Evolutionary conservation across 495 filamentous ascomycete species (phyloP), one percentile per base, ranked within the genome.

Genomic region (Aspergillus bridgeri): DNA sequence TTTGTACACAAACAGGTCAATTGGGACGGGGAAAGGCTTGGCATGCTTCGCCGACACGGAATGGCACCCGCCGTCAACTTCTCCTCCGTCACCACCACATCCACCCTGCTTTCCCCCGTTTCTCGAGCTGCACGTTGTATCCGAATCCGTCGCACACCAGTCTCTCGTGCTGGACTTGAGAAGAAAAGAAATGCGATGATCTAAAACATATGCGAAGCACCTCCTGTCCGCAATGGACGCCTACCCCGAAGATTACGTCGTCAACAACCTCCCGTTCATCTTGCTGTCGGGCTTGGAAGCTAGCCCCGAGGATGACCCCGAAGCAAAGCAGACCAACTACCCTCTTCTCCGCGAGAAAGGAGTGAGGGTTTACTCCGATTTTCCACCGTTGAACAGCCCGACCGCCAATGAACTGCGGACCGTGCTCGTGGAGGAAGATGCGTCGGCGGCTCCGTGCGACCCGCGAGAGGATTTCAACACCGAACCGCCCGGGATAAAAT

Each of bases 261-360:
- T 84, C 70, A 91, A 92, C 73, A 91, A 90, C 68, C 76, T 90
- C 57, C 92, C 92, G 17, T 81, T 94, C 38, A 73, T 96, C 56
- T 70, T 95, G 20, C 79, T 94, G 24, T 90, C 89, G 21, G 92
- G 92, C 6, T 78, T 96, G 5, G 81, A 83, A 33, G 60, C 70
- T 47, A 65, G 48, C 3, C 53, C 42, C 42, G 64, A 63, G 59
- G 65, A 66, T 58, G 67, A 61, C n/a, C 38, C 53, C 13, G 51
- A 42, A 48, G n/a, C 22, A 21, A 21, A 46, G 43, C 17, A 58
- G 5, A 43, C 48, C 8, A 25, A 60, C 18, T 83, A 85, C 42
- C 75, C 82, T 5, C 69, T 82, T 3, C 69, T 90, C 20, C 75
- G 75, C 44, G 84, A 88, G 57, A 81, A 77, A 29, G 86, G 81